Evolutionary conservation across 2,329 filamentous ascomycete genomes (phyloP), one percentile per base, ranked within the genome.

Genomic region (Sporothrix mexicana): DNA sequence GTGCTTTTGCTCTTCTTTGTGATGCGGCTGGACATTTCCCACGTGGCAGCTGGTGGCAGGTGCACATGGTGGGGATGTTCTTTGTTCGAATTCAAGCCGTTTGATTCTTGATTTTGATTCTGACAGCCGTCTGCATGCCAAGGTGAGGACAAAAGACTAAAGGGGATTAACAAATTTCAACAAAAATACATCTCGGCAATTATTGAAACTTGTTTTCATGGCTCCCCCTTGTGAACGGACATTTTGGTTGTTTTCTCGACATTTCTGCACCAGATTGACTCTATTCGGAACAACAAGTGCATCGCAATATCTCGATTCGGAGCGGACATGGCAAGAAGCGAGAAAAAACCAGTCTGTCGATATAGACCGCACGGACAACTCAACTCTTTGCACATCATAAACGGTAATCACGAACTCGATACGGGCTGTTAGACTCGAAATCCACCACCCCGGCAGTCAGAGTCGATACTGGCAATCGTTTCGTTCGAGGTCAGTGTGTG

Each of bases 1-100:
- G 30, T 36, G 30, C 30, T 36, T 36, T 36, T 7, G 5, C 30
- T 20, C 41, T 23, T 51, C 23, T 43, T 20, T 67, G 64, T 9
- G 20, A 49, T 20, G 59, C 23, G 23, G 47, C 66, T 10, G 41
- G 66, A 17, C 20, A 25, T 15, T 70, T 25, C 20, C 55, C 69
- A 62, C 69, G 69, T 61, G 69, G 55, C 69, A 49, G 41, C 9
- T 47, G 68, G 45, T 43, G 17, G 57, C 12, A 30, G 62, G 43
- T 45, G 47, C 30, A 7, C 30, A 10, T 47, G 61, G 30, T 13
- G 25, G 57, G 25, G 30, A 30, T 30, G 57, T 10, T 17, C 2
- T 55, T 25, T 55, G 9, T 1, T 12, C 51, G 3, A 9, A 12
- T 8, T 20, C 55, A 57, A 30, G 23, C 23, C 12, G 20, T 41